Evolutionary conservation across 306 rosid genomes (phyloP).

Genomic region (Spatholobus suberectus): DNA sequence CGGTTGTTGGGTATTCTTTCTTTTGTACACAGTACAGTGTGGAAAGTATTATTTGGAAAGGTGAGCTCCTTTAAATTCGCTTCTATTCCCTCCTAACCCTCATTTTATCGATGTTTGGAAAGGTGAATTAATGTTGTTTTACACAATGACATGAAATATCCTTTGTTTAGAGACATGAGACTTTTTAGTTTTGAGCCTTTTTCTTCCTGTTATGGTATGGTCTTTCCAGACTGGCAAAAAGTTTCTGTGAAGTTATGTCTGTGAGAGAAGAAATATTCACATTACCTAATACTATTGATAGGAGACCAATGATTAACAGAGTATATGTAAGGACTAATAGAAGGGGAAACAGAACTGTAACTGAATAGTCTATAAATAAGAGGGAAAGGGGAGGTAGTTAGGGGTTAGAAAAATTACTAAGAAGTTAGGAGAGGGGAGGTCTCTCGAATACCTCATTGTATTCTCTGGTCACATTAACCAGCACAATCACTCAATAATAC

Average conservation of each 20-base stretch:
- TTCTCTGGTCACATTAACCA: no score
- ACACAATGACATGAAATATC: slow-evolving; percentile 22
- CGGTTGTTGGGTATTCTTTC: slow-evolving; percentile 88
- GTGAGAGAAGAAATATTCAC: slow-evolving; percentile 3
- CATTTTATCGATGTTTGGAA: neutral
- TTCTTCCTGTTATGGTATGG: neutral
- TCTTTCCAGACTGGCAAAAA: slow-evolving; percentile 18
- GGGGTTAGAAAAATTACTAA: no score
- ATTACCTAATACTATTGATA: no score
- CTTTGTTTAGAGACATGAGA: neutral
- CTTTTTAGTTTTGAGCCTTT: neutral
- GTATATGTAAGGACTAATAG: no score
- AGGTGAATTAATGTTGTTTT: slow-evolving; percentile 7
- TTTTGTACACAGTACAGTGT: slow-evolving; percentile 96
- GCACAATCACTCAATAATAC: no score
- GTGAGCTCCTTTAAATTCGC: slow-evolving; percentile 45
- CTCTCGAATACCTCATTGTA: no score
- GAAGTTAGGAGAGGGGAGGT: no score
- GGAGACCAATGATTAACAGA: no score
- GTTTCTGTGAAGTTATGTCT: neutral
- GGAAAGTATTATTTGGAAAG: slow-evolving; percentile 99
- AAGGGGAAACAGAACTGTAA: no score
- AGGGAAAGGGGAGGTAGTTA: no score
- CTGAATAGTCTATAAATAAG: no score
- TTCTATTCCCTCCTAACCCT: neutral